Evolutionary conservation across 106 monocot species (phyloP).

Genomic region (Dendrobium officinale): DNA sequence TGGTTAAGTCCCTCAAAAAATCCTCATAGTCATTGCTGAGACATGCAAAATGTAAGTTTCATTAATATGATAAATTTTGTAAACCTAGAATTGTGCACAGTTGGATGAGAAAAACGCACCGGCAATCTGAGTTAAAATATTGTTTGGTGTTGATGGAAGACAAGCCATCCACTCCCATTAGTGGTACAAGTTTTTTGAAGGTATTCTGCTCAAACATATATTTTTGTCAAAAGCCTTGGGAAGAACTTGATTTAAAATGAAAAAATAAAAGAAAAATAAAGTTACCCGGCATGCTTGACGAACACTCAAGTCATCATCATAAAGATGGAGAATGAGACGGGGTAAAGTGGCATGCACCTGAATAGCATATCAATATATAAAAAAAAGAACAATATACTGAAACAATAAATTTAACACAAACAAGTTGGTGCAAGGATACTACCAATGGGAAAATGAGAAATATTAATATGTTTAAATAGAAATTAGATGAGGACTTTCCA

Average conservation of each 20-base stretch:
- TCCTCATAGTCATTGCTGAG: constrained; percentile 86
- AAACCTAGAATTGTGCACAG: neutral
- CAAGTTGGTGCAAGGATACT: neutral
- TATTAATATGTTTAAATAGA: neutral
- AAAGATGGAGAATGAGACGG: constrained; percentile 82
- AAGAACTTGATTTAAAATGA: constrained; percentile 5
- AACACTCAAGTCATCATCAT: constrained; percentile 80
- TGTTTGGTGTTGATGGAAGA: constrained; percentile 46
- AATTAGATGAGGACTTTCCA: neutral
- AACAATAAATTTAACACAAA: neutral
- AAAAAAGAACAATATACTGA: neutral
- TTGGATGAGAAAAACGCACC: constrained; percentile 32
- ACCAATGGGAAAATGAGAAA: neutral
- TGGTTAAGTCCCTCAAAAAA: constrained; percentile 74
- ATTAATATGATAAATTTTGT: neutral
- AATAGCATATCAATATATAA: neutral
- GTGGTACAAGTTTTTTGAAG: constrained; percentile 53
- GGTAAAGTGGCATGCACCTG: constrained; percentile 81
- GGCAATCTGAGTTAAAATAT: constrained; percentile 65
- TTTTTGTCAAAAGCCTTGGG: neutral
- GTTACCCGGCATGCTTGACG: constrained; percentile 88
- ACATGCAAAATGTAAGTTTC: neutral
- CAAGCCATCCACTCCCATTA: constrained; percentile 63
- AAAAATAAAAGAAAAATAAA: constrained; percentile 1
- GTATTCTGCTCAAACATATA: constrained; percentile 37